Conservation (phyloP, 257 asterid genomes). For the Solanum raphanifolium region DNA sequence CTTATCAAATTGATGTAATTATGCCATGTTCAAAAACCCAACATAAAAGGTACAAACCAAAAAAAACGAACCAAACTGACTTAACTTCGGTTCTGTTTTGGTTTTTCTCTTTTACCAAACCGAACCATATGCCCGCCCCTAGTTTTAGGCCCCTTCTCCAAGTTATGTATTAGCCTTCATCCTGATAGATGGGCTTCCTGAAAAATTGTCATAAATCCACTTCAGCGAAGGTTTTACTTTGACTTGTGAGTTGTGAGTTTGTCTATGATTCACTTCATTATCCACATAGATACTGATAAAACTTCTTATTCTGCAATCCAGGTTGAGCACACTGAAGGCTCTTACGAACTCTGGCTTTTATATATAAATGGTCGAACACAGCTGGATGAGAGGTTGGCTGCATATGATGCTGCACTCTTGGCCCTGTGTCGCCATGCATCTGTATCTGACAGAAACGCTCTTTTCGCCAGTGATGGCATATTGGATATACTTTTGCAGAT, state of each 20-base stretch:
- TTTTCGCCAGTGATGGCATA: constrained; percentile 21
- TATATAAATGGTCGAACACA: constrained; percentile 30
- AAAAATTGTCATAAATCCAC: neutral
- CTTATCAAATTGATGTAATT: neutral
- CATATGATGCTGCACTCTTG: constrained; percentile 31
- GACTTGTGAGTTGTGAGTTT: neutral
- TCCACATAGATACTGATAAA: neutral
- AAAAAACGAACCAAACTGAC: neutral
- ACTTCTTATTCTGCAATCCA: constrained; percentile 3
- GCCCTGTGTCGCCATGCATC: constrained; percentile 17
- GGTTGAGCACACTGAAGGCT: constrained; percentile 21
- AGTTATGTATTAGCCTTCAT: neutral
- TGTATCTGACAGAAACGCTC: constrained; percentile 5
- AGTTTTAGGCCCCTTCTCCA: neutral
- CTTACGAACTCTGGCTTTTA: constrained; percentile 43
- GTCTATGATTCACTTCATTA: neutral
- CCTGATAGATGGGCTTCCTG: neutral
- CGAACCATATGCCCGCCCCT: neutral
- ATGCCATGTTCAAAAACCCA: neutral
- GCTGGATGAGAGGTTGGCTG: constrained; percentile 30
- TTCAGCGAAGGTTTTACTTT: neutral
- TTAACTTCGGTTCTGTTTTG: neutral
- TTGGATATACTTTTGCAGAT: constrained; percentile 40
- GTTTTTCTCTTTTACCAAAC: neutral
- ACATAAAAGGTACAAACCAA: neutral